Conservation (phyloP, 139 green algal genomes). For the Chlorella sp. region DNA sequence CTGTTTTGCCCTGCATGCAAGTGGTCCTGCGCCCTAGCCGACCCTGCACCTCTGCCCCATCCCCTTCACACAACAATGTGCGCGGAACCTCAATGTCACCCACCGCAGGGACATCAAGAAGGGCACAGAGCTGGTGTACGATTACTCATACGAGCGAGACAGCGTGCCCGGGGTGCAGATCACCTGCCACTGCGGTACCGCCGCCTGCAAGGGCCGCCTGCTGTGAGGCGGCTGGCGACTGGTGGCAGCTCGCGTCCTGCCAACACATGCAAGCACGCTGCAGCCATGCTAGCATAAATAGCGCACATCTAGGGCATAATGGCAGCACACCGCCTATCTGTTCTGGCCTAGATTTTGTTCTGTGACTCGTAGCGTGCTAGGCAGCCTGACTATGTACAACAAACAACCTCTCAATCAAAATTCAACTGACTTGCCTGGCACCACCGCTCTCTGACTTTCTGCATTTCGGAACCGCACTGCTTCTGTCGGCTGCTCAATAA, state of each 20-base stretch:
- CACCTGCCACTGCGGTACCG: constrained; percentile 47
- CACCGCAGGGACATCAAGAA: constrained; percentile 49
- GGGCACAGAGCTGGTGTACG: constrained; percentile 63
- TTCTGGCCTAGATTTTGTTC: background rate
- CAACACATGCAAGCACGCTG: background rate
- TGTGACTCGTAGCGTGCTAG: background rate
- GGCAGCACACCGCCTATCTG: background rate
- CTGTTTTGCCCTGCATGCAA: no score
- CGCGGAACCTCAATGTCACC: no score
- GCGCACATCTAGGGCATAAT: background rate
- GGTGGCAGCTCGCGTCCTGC: no score
- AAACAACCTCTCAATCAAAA: background rate
- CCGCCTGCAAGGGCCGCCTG: constrained; percentile 41
- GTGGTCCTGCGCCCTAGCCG: no score
- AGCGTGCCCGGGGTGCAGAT: constrained; percentile 21
- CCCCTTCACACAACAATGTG: background rate
- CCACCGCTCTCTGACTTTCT: background rate
- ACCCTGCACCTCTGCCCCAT: no score
- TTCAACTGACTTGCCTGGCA: background rate
- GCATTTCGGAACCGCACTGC: background rate
- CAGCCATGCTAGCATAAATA: background rate
- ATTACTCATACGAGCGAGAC: constrained; percentile 19
- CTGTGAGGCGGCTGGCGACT: constrained; percentile 26
- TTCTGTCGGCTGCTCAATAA: no score
- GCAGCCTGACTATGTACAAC: background rate